These are phyloP conservation scores for Diaporthe citri DNA, from an alignment of 2,329 filamentous ascomycete species.

Conservation along the genomic window DNA sequence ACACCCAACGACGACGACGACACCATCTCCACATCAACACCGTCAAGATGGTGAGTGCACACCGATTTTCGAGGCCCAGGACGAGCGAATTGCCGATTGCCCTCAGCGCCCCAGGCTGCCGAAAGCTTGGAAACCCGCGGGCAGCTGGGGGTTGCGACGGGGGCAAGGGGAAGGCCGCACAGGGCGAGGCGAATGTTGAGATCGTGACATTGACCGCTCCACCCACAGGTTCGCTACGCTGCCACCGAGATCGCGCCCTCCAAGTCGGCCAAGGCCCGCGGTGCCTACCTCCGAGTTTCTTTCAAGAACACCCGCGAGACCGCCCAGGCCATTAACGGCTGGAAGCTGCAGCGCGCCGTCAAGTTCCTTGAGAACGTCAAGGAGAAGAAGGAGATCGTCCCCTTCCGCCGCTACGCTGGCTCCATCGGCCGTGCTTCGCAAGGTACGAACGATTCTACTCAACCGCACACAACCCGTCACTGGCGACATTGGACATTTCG, in stretches of 20 bases:
- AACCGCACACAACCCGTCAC: neutral
- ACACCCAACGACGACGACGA: slow-evolving; percentile 36
- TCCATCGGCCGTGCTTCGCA: slow-evolving; percentile 96
- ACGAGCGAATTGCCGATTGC: slow-evolving; percentile 36
- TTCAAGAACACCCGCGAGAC: slow-evolving; percentile 99
- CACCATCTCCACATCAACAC: slow-evolving; percentile 40
- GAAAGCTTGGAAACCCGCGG: slow-evolving; percentile 20
- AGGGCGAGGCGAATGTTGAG: slow-evolving; percentile 21
- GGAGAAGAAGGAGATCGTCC: slow-evolving; percentile 96
- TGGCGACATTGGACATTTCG: neutral
- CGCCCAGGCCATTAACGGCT: slow-evolving; percentile 99
- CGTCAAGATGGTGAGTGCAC: slow-evolving; percentile 42
- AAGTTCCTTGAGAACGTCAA: slow-evolving; percentile 98
- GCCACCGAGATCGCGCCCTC: slow-evolving; percentile 86
- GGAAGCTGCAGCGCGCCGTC: slow-evolving; percentile 95
- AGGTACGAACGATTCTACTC: slow-evolving; percentile 76
- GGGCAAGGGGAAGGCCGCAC: neutral
- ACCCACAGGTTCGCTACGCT: slow-evolving; percentile 90
- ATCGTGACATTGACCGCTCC: slow-evolving; percentile 37
- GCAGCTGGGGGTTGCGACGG: slow-evolving; percentile 20
- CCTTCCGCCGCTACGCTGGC: slow-evolving; percentile 97
- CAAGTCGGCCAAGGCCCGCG: slow-evolving; percentile 97
- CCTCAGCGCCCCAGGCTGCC: slow-evolving; percentile 25
- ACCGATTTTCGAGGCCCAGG: slow-evolving; percentile 19
- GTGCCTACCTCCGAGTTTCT: slow-evolving; percentile 98